Evolutionary conservation across 2,329 filamentous ascomycete species (phyloP).

Genomic region (Calonectria henricotiae): DNA sequence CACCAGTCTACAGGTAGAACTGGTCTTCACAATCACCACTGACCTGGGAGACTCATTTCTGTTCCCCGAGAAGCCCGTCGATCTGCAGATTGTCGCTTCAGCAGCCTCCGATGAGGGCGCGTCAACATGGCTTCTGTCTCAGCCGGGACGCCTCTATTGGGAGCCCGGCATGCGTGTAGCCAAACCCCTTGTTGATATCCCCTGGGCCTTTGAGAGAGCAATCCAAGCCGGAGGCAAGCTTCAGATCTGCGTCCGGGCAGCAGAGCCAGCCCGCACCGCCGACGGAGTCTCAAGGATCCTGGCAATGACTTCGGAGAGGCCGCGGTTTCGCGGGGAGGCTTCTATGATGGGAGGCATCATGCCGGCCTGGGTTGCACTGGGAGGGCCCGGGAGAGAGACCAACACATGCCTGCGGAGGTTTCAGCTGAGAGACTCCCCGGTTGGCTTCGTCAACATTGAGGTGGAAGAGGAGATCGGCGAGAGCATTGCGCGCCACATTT

Average conservation of each 20-base stretch:
- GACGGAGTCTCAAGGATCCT: slow-evolving; percentile 52
- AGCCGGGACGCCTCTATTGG: slow-evolving; percentile 53
- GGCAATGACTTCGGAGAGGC: slow-evolving; percentile 43
- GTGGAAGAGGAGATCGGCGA: slow-evolving; percentile 73
- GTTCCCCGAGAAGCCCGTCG: slow-evolving; percentile 62
- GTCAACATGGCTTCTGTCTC: slow-evolving; percentile 49
- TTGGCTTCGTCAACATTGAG: slow-evolving; percentile 55
- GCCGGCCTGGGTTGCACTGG: slow-evolving; percentile 62
- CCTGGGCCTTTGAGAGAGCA: slow-evolving; percentile 50
- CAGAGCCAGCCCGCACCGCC: slow-evolving; percentile 49
- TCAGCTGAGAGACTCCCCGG: slow-evolving; percentile 46
- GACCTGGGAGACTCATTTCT: slow-evolving; percentile 73
- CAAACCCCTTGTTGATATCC: slow-evolving; percentile 56
- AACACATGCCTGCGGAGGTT: slow-evolving; percentile 55
- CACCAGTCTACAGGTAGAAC: slow-evolving; percentile 56
- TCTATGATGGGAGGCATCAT: slow-evolving; percentile 60
- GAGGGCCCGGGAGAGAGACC: slow-evolving; percentile 43
- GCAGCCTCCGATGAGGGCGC: slow-evolving; percentile 43
- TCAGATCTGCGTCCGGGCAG: slow-evolving; percentile 53
- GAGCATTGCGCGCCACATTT: slow-evolving; percentile 74
- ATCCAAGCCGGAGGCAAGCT: slow-evolving; percentile 50
- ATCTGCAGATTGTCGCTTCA: slow-evolving; percentile 60
- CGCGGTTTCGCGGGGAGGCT: slow-evolving; percentile 43
- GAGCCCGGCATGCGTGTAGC: slow-evolving; percentile 60
- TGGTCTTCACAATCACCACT: slow-evolving; percentile 72